Evolutionary conservation across 495 filamentous ascomycete genomes (phyloP).

Genomic region (Aspergillus affinis): DNA sequence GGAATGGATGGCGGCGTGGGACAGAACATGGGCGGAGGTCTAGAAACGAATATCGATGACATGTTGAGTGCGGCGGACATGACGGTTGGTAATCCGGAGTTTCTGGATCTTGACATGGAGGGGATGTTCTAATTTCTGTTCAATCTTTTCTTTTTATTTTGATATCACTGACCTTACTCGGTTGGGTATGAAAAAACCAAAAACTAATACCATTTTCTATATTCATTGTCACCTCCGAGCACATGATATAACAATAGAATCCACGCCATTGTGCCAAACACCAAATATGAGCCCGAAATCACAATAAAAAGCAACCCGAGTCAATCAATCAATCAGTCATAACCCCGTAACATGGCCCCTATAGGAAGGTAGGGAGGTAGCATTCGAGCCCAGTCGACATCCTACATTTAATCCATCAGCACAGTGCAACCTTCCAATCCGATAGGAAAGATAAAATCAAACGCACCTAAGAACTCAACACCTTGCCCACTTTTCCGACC

Average conservation of each 20-base stretch:
- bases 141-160: background rate
- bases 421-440: too few species aligned
- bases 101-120: constrained; percentile 51
- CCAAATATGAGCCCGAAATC: too few species aligned
- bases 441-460: background rate
- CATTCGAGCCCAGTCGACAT: too few species aligned
- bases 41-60: constrained; percentile 48
- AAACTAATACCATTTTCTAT: background rate
- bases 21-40: constrained; percentile 32
- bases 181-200: background rate
- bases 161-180: background rate
- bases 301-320: background rate
- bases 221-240: too few species aligned
- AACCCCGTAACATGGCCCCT: too few species aligned
- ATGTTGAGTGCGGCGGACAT: constrained; percentile 49
- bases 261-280: too few species aligned
- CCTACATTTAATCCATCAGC: too few species aligned
- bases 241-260: background rate
- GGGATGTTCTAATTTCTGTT: constrained; percentile 38
- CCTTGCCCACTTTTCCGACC: background rate
- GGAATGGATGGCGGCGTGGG: constrained; percentile 32
- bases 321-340: background rate
- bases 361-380: too few species aligned
- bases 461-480: background rate
- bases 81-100: constrained; percentile 49